Evolutionary conservation across 192 early-diverging fungal genomes (phyloP).

Genomic region (Entomortierella lignicola): DNA sequence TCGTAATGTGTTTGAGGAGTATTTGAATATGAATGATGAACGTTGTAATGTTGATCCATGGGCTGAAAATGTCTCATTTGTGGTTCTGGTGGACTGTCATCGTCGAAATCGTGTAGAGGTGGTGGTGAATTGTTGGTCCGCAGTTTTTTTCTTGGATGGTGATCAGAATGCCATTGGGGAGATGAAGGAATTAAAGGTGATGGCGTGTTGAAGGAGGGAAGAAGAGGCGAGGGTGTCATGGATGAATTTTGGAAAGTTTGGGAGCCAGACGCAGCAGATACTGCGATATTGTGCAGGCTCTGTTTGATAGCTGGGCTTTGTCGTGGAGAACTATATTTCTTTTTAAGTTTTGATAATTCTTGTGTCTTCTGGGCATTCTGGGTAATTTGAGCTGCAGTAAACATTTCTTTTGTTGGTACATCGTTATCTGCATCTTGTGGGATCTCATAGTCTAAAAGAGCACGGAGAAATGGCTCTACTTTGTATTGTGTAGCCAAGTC

Average conservation of each 20-base stretch:
- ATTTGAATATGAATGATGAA: slow-evolving; percentile 1
- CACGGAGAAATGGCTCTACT: slow-evolving; percentile 75
- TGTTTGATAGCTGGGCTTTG: slow-evolving; percentile 21
- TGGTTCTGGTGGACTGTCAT: slow-evolving; percentile 14
- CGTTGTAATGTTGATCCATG: slow-evolving; percentile 16
- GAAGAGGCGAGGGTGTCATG: slow-evolving; percentile 46
- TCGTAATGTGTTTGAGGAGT: slow-evolving; percentile 4
- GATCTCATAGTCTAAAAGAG: slow-evolving; percentile 87
- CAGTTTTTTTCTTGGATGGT: slow-evolving; percentile 33
- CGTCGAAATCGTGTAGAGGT: slow-evolving; percentile 36
- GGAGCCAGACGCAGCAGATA: slow-evolving; percentile 14
- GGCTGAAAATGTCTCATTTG: slow-evolving; percentile 2
- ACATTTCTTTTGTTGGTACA: slow-evolving; percentile 62
- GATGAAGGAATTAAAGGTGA: slow-evolving; percentile 47
- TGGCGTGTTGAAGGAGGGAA: slow-evolving; percentile 34
- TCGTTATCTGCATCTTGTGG: slow-evolving; percentile 51
- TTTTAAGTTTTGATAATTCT: slow-evolving; percentile 17
- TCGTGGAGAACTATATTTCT: slow-evolving; percentile 14
- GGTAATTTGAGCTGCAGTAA: slow-evolving; percentile 39
- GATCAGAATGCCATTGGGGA: slow-evolving; percentile 41
- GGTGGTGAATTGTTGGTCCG: slow-evolving; percentile 40
- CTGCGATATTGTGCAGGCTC: slow-evolving; percentile 19
- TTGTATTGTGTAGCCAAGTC: slow-evolving; percentile 85
- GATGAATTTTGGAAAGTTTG: slow-evolving; percentile 19
- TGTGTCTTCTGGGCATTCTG: too few relatives aligned